Evolutionary conservation across 306 rosid genomes (phyloP).

Genomic region (Vigna reflexopilosa): DNA sequence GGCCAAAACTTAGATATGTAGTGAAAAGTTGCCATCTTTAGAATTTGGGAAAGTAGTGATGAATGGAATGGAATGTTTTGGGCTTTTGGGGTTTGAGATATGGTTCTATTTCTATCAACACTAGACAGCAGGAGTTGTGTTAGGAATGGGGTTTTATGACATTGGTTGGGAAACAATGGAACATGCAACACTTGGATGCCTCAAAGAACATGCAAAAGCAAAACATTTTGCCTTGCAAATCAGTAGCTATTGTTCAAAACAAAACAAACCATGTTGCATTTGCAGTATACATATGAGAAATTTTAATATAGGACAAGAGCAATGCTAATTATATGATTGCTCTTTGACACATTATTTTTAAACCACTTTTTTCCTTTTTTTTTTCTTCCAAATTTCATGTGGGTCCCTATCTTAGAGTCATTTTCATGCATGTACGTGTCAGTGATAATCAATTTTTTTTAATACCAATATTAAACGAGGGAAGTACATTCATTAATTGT

Average conservation of each 20-base stretch:
- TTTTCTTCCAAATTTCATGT: not conserved
- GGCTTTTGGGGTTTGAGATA: conserved; percentile 29
- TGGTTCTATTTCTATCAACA: conserved; percentile 10
- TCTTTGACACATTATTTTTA: not conserved
- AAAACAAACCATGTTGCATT: conserved; percentile 41
- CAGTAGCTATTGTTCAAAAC: conserved; percentile 26
- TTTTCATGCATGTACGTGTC: not conserved
- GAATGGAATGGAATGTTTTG: conserved; percentile 44
- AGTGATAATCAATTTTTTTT: not conserved
- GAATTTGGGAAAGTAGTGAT: conserved; percentile 34
- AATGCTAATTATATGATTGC: not conserved
- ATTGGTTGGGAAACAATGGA: conserved; percentile 59
- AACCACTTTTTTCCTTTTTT: too few species aligned
- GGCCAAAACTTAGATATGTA: conserved; percentile 19
- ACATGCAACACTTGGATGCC: conserved; percentile 56
- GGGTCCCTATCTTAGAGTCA: not conserved
- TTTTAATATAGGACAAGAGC: conserved; percentile 14
- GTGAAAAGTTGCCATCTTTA: conserved; percentile 44
- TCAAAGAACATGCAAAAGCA: conserved; percentile 45
- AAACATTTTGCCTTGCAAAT: conserved; percentile 46
- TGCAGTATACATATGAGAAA: not conserved
- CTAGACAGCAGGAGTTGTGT: conserved; percentile 50
- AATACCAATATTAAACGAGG: not conserved
- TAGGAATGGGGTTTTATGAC: conserved; percentile 59
- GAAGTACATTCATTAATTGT: not conserved